Percentiles rank a stretch among this genome's conserved stretches.
Conservation (phyloP, 139 green algal genomes). For the Chlamydomonas sphaeroides region DNA sequence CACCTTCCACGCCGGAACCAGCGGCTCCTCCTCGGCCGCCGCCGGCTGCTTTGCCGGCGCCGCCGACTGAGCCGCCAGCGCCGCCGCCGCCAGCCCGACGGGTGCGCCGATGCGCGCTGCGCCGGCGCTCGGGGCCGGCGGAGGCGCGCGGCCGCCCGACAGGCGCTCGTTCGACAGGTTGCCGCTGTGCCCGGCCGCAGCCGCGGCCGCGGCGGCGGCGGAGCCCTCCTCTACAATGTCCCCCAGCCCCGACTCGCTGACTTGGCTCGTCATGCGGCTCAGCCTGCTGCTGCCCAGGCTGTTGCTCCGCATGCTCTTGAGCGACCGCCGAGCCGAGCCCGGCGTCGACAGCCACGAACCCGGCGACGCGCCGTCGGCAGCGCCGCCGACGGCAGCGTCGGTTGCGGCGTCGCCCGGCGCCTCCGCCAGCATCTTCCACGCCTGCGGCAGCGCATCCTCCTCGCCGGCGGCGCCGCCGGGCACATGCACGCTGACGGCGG, state of each 20-base stretch:
- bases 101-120: slow-evolving; percentile 1
- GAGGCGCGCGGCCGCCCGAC: background rate
- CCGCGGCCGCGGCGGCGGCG: background rate
- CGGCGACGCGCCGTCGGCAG: background rate
- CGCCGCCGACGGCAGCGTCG: too few relatives aligned
- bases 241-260: background rate
- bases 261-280: background rate
- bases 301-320: background rate
- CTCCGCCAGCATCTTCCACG: slow-evolving; percentile 1
- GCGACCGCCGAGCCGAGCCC: background rate
- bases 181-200: background rate
- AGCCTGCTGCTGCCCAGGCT: slow-evolving; percentile 29
- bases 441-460: background rate
- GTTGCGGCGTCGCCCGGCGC: background rate
- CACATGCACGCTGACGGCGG: background rate
- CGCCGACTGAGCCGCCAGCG: background rate
- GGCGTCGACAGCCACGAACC: background rate
- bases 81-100: background rate
- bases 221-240: slow-evolving; percentile 25
- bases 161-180: background rate
- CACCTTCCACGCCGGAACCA: slow-evolving; percentile 38
- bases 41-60: background rate
- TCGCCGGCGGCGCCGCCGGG: background rate
- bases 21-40: background rate
- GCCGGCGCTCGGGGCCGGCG: slow-evolving; percentile 1